These are phyloP conservation scores for Mucor lusitanicus DNA, from an alignment of 371 early-diverging fungal species.

Conservation along the genomic window DNA sequence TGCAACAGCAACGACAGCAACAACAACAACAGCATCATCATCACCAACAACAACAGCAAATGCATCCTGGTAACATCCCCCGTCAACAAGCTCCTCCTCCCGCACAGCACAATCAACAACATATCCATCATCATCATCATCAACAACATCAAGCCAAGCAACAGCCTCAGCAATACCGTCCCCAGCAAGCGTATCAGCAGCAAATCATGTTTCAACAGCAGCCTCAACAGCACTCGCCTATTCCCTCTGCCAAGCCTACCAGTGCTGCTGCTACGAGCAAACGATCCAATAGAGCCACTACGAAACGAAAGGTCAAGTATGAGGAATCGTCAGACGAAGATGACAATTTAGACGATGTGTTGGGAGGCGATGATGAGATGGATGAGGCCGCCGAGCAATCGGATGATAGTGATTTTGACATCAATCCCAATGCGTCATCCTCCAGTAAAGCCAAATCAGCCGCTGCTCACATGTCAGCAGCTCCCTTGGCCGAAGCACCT, in stretches of 20 bases:
- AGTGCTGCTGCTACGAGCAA: neutral
- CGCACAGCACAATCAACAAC: neutral
- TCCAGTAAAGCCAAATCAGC: conserved; percentile 1
- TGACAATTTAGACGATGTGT: conserved; percentile 10
- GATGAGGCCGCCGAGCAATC: neutral
- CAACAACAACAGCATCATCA: conserved; percentile 6
- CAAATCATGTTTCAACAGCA: conserved; percentile 16
- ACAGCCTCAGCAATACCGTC: neutral
- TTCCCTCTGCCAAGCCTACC: neutral
- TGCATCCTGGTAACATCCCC: neutral
- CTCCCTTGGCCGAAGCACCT: conserved; percentile 4
- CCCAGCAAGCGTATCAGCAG: neutral
- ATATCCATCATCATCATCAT: neutral
- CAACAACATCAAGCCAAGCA: conserved; percentile 11
- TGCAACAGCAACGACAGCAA: conserved; percentile 18
- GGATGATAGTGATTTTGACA: conserved; percentile 12
- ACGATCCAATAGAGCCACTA: conserved; percentile 6
- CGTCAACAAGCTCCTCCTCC: neutral
- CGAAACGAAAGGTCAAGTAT: conserved; percentile 18
- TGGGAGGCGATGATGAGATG: conserved; percentile 8
- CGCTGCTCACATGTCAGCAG: neutral
- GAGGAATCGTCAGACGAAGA: conserved; percentile 24
- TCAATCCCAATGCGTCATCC: neutral
- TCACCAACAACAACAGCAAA: conserved; percentile 7
- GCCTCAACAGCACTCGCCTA: conserved; percentile 12